These are phyloP conservation scores for Gynandropsis gynandra DNA, from an alignment of 345 rosid genomes.

Conservation along the genomic window DNA sequence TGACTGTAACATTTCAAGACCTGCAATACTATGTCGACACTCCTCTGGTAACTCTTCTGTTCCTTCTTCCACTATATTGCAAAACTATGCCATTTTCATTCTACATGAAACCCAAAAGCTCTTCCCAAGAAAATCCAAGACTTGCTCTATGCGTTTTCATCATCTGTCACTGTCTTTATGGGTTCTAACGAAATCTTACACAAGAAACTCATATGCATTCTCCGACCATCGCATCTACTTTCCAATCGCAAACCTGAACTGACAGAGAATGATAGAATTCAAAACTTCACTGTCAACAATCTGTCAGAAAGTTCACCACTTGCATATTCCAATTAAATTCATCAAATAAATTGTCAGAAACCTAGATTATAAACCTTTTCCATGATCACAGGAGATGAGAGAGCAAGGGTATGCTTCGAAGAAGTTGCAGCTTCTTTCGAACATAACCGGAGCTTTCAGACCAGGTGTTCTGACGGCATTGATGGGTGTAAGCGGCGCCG, in stretches of 20 bases:
- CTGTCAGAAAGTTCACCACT: no score
- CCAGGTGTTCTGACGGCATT: conserved; percentile 76
- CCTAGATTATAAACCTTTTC: neutral
- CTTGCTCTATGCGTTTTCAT: no score
- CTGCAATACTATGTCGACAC: conserved; percentile 63
- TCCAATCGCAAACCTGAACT: no score
- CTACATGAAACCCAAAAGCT: neutral
- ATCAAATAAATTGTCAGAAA: neutral
- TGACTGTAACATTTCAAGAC: conserved; percentile 60
- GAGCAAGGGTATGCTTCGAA: conserved; percentile 37
- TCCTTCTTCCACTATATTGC: neutral
- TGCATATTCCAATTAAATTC: no score
- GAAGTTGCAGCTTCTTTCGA: conserved; percentile 54
- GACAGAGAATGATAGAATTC: no score
- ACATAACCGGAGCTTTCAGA: conserved; percentile 54
- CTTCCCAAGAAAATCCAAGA: no score
- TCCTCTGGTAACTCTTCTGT: conserved; percentile 44
- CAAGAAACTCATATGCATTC: no score
- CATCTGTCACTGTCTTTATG: no score
- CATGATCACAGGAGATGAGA: conserved; percentile 45
- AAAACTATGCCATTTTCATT: no score
- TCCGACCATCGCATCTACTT: no score
- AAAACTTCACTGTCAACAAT: no score
- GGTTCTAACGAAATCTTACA: no score
- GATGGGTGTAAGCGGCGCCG: conserved; percentile 92